phyloP scores from a whole-genome alignment of 768 basidiomycete genomes.

The Tricholoma terreum region DNA sequence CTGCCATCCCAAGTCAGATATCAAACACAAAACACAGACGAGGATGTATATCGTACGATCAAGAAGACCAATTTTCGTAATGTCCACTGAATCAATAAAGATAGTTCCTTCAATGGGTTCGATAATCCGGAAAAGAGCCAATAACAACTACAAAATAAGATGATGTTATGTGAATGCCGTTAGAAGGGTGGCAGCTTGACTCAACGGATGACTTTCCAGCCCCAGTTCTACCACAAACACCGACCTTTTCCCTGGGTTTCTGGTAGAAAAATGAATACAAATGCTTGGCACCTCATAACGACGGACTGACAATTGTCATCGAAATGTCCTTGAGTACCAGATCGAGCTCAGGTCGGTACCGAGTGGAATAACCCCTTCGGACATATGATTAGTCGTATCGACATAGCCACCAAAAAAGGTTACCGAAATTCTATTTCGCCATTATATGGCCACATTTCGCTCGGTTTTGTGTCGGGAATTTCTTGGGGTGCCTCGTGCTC shows the following conservation, averaged over 20 bases:
- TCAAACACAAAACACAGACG: background rate
- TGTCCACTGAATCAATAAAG: slow-evolving; percentile 71
- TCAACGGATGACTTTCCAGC: slow-evolving; percentile 72
- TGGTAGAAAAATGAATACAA: slow-evolving; percentile 24
- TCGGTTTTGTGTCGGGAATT: slow-evolving; percentile 54
- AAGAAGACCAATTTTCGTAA: slow-evolving; percentile 71
- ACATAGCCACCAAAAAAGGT: slow-evolving; percentile 19
- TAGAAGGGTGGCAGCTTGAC: slow-evolving; percentile 12
- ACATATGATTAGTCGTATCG: background rate
- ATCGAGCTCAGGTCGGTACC: slow-evolving; percentile 80
- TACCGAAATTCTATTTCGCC: slow-evolving; percentile 76
- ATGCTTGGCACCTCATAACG: background rate
- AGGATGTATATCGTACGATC: slow-evolving; percentile 48
- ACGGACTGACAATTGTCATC: slow-evolving; percentile 57
- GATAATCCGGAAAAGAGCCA: slow-evolving; percentile 76
- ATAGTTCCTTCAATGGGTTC: slow-evolving; percentile 69
- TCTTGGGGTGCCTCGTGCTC: slow-evolving; percentile 73
- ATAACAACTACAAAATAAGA: slow-evolving; percentile 42
- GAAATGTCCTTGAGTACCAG: slow-evolving; percentile 75
- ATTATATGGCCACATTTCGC: slow-evolving; percentile 62
- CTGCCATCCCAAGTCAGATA: slow-evolving; percentile 29
- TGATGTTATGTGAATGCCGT: background rate
- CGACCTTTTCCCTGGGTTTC: slow-evolving; percentile 81
- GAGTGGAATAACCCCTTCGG: slow-evolving; percentile 62
- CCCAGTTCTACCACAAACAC: slow-evolving; percentile 85